Base-by-base conservation (phyloP, 169 alveolate genomes). In the Fabrea salina region DNA sequence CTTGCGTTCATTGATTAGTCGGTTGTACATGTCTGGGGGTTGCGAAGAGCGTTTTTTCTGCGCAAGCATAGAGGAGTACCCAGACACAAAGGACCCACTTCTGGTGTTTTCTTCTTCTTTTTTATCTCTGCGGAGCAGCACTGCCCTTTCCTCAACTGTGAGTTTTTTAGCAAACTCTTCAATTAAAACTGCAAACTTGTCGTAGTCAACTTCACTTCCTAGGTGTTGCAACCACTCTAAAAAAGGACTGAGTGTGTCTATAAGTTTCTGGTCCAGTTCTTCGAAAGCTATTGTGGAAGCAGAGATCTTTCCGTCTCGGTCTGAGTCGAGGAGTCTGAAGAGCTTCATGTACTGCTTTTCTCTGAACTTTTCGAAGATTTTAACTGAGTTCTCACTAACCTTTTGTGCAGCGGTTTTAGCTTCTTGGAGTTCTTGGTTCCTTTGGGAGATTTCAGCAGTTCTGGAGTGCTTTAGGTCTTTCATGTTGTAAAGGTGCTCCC, bases 1-100 rank as follows among this genome's bases (percentile, higher is more conserved):
- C 54, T 64, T 33, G 0, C 25, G 16, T 39, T 51, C n/a, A 33
- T 33, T 16, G 30, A 33, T 41, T 6, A 64, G 57, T 39, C 75
- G 35, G 25, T 64, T 56, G 41, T 64, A 64, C 49, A 64, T 64
- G 41, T 64, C 51, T 16, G 16, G 37, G 1, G 75, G 75, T 56
- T 39, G 16, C 13, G 56, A 22, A 32, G 57, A 25, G 35, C 75
- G 35, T 64, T 41, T 32, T 37, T 64, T 64, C 51, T 64, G 57
- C n/a, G 75, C 75, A 25, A 64, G 57, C 13, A 16, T 40, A 5
- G 39, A 27, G 4, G 75, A 37, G 2, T 19, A 39, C 4, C 25
- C 43, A 40, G 57, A 39, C 1, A 64, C 37, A 4, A 22, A 25
- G 13, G 50, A 35, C n/a, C n/a, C n/a, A 16, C n/a, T 64, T 64